Evolutionary conservation across 139 green algal species (phyloP), one percentile per base, ranked within the genome.

Genomic region (Chlamydomonas sphaeroides): DNA sequence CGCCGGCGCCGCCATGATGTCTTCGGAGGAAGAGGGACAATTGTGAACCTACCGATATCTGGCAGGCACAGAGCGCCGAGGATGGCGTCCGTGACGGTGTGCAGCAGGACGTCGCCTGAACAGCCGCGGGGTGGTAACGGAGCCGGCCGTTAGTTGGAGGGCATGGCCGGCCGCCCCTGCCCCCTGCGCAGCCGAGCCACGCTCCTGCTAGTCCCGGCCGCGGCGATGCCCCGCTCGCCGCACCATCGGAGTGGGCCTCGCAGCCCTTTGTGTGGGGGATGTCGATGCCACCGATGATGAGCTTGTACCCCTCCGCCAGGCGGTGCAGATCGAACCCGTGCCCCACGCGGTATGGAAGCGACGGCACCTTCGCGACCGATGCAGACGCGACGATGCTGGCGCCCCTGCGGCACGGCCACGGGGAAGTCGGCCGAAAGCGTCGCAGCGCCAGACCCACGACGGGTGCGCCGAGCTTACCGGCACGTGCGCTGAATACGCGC

Each of bases 1-100:
- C n/a, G n/a, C n/a, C n/a, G n/a, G n/a, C n/a, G n/a, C n/a, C n/a
- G n/a, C n/a, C n/a, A n/a, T n/a, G n/a, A n/a, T n/a, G n/a, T n/a
- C n/a, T n/a, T n/a, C n/a, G n/a, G n/a, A n/a, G n/a, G n/a, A n/a
- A n/a, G n/a, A n/a, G n/a, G n/a, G n/a, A n/a, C n/a, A n/a, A n/a
- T n/a, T n/a, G n/a, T n/a, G n/a, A n/a, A n/a, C 94, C 97, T 91
- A 93, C 95, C 97, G 68, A 99, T 99, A 87, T 99, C 97, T 59
- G 97, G 97, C 39, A 98, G 89, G 65, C 90, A 94, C 20, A 99
- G 92, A 0, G 96, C 97, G 14, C 97, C 97, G 11, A 99, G 89
- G 62, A 99, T 95, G 42, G 97, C 95, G 85, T 99, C 97, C 33
- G 95, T 96, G 1, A 98, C 86, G 57, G 95, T 97, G 91, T 99